Base-by-base conservation (phyloP, 2,329 filamentous ascomycete genomes). In the Neonectria magnoliae region DNA sequence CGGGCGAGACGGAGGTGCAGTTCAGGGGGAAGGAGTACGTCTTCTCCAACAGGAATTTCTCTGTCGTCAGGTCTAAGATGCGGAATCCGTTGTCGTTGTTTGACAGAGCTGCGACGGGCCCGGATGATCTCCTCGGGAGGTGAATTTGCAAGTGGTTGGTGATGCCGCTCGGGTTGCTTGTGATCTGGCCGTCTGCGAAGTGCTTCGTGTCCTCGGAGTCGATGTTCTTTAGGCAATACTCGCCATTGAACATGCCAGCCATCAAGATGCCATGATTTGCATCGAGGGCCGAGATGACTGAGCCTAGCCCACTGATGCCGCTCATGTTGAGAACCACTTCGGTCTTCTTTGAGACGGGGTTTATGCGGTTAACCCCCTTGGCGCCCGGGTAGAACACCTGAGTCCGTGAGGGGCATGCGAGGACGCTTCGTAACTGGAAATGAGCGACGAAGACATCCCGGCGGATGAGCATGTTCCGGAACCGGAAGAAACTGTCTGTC, bases 1-100 rank as follows among this genome's bases (percentile, higher is more conserved):
- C 90, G 0, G 92, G 89, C 1, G 91, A 93, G 2, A 91, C 83
- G 2, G 91, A 89, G 1, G 90, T 87, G 79, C 91, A 93, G 77
- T 95, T 95, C 65, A 93, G 83, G 3, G 91, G 83, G 69, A 87
- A 85, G 0, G 83, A 77, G 75, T 90, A 93, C 59, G 71, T 76
- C 50, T 76, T 79, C 33, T 85, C 80, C 41, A 84, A 81, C 5
- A 87, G 80, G 66, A 92, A 88, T 25, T 81, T 85, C 66, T 91
- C 86, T 4, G 87, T 87, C 42, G 77, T 76, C 10, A 90, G 74
- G 68, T 91, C 89, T 50, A 91, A 76, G 31, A 88, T 78, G 20
- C 89, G 85, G 68, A 91, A 84, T 3, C 81, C 81, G 18, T 79
- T 80, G 69, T 91, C 89, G 67, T 91, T 91, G 45, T 87, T 90